Evolutionary conservation across 805 yeast species (phyloP), one percentile per base, ranked within the genome.

Genomic region (Yarrowia keelungensis): DNA sequence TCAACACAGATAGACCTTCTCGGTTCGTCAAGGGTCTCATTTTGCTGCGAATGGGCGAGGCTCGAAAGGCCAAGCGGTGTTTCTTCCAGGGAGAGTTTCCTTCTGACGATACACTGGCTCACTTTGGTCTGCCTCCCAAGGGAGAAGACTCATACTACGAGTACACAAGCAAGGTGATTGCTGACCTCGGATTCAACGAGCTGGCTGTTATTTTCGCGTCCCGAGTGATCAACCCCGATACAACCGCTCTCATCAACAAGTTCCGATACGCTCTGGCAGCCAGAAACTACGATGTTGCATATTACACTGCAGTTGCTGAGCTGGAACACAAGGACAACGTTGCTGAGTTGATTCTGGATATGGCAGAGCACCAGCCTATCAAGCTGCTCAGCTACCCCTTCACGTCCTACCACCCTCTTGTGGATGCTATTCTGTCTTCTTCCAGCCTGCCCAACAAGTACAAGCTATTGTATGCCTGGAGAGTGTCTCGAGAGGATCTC

Each of bases 381-480:
- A 46, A 38, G 39, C 67, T 62, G 67, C 46, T 62, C 19, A 12
- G n/a, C 12, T 62, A 47, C 26, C 56, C 67, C 11, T 62, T 62
- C 38, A 62, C 26, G 11, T 36, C 45, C 7, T 47, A 47, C 39
- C 67, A 62, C 26, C 46, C 46, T 14, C 45, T 62, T 36, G 56
- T 62, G 32, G 67, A 62, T 14, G 56, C 67, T 7, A 47, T 47
- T n/a, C 46, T 62, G 56, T 56, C 56, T 8, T 38, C 54, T 7
- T 47, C 56, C 5, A 19, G 14, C 14, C n/a, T 46, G 22, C 67
- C 67, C 36, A 62, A 62, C 47, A 47, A 49, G 39, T 85, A 81
- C 76, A 81, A 85, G 70, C 80, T 85, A 16, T 76, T 84, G 58
- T 85, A 84, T 71, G 75, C 87, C 0, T 81, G 86, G 79, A 77